Base-by-base conservation (phyloP, 2,329 filamentous ascomycete species). In the Nigrograna mackinnonii region DNA sequence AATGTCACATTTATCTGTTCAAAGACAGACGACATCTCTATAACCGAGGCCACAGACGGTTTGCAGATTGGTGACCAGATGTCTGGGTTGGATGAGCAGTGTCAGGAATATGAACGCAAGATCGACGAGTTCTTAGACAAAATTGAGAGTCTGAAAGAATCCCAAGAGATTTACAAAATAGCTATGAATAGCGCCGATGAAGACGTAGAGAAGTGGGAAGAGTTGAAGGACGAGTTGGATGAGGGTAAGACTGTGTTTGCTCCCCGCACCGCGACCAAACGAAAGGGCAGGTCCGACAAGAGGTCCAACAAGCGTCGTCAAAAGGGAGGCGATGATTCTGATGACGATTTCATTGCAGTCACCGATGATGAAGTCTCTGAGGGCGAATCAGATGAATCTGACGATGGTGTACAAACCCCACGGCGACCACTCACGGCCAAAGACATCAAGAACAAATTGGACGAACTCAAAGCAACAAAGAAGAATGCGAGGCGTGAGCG, bases 11-110 rank as follows among this genome's bases (percentile, higher is more conserved):
- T 85, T 45, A 79, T 86, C 12, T 85, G 82, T 54, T 78, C 74
- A 13, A 85, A 85, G 55, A 82, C 79, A 0, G 83, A 86, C 54
- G 80, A 85, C 32, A 81, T 85, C 6, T 75, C 69, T 6, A 61
- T 75, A 4, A 70, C 62, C 0, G 74, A 80, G 41, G 73, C 72
- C 4, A 57, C 64, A 4, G 62, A 70, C 4, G 66, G 60, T 20
- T 59, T 76, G 24, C 54, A 57, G 4, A 55, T 74, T 2, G 60
- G 68, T 6, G 62, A 65, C 11, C 43, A 63, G 31, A 55, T 69
- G 2, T 45, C 54, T 11, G 43, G 50, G 2, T 50, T 66, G 5
- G 52, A 58, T 2, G 62, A 68, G 2, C 54, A 64, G 32, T 28
- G 49, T 3, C 34, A 52, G 1, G 39, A 42, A 4, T 45, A 42